These are phyloP conservation scores for Gaertneriomyces semiglobifer DNA, from an alignment of 192 early-diverging fungal species.

Conservation along the genomic window DNA sequence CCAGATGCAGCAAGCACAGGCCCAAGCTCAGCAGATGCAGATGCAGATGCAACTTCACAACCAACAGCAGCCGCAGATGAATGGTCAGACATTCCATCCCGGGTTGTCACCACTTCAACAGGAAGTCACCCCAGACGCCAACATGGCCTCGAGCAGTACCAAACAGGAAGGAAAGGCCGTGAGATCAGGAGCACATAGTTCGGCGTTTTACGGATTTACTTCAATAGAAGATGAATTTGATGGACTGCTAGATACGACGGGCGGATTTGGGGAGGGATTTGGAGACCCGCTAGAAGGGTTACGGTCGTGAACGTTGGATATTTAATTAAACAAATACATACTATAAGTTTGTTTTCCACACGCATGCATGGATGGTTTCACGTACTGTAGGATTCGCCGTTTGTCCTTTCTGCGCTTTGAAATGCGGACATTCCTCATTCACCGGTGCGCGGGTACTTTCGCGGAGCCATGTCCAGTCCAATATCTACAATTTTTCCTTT, in stretches of 20 bases:
- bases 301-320: not conserved
- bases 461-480: too few relatives aligned
- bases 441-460: too few relatives aligned
- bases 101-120: not conserved
- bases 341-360: too few relatives aligned
- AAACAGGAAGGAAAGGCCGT: not conserved
- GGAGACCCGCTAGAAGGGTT: constrained; percentile 9
- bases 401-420: too few relatives aligned
- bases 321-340: too few relatives aligned
- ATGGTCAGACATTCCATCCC: not conserved
- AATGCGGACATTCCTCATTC: too few relatives aligned
- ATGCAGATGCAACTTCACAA: not conserved
- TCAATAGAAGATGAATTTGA: not conserved
- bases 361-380: too few relatives aligned
- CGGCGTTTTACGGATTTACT: not conserved
- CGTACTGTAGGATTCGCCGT: too few relatives aligned
- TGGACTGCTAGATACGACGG: not conserved
- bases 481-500: too few relatives aligned
- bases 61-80: not conserved
- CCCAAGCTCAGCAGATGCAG: constrained; percentile 5
- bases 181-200: not conserved
- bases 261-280: constrained; percentile 7
- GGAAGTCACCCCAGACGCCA: not conserved
- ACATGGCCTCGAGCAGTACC: not conserved
- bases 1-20: not conserved